Conservation (phyloP, 768 basidiomycete species). For the Phlebiopsis flavidoalba region DNA sequence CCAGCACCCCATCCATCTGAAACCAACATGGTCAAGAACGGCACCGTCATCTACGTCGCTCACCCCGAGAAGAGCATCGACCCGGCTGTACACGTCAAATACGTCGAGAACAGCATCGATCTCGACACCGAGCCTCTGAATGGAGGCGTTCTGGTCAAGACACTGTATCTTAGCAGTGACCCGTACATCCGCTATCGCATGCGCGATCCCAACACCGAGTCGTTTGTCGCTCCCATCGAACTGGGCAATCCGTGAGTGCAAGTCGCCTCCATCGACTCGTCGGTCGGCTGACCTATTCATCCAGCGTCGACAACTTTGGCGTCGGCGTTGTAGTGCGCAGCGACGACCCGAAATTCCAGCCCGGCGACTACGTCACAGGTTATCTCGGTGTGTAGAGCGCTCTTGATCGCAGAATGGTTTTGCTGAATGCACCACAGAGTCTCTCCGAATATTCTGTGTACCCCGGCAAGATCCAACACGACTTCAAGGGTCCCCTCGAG, state of each 20-base stretch:
- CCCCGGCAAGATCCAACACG: neutral
- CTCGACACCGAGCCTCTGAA: slow-evolving; percentile 15
- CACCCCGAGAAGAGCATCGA: neutral
- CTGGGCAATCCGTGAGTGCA: neutral
- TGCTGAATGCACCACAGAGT: neutral
- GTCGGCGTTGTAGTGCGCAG: slow-evolving; percentile 8
- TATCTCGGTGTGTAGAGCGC: neutral
- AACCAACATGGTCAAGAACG: slow-evolving; percentile 6
- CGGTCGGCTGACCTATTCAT: too few relatives aligned
- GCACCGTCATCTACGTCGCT: neutral
- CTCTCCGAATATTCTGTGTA: slow-evolving; percentile 6
- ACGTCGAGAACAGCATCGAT: slow-evolving; percentile 11
- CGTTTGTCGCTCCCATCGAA: slow-evolving; percentile 3
- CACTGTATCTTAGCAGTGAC: slow-evolving; percentile 14
- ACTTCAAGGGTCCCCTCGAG: neutral
- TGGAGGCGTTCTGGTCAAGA: slow-evolving; percentile 18
- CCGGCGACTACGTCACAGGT: slow-evolving; percentile 4
- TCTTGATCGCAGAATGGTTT: neutral
- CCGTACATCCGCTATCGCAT: slow-evolving; percentile 16
- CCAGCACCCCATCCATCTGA: neutral
- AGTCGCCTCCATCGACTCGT: neutral
- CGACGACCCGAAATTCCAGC: slow-evolving; percentile 7
- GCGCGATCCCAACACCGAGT: neutral
- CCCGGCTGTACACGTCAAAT: slow-evolving; percentile 1
- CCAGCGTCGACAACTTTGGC: slow-evolving; percentile 11